Evolutionary conservation across 306 rosid species (phyloP), one percentile per base, ranked within the genome.

Genomic region (Pueraria montana): DNA sequence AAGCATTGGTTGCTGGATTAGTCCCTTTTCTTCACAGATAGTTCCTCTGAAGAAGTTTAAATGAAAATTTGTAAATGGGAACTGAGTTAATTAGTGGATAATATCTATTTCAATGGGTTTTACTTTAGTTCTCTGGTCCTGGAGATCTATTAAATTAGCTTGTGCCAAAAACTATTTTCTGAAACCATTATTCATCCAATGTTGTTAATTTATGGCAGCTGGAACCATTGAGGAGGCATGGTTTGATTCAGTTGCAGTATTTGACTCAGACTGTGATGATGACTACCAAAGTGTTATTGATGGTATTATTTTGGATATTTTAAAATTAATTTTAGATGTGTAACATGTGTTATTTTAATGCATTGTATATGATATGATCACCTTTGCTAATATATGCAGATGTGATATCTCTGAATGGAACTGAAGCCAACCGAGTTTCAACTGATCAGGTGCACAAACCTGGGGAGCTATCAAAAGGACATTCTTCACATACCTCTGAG

Each of bases 201-300:
- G 63, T 81, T 80, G 63, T 56, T 36, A 65, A 38, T 53, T 11
- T 86, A 14, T 45, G 45, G 45, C 65, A 55, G 74, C 88, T 82
- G 97, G 86, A 77, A 72, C 83, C 45, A 68, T 1, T 36, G 96
- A 83, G 3, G 96, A 93, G 21, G 72, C 88, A 21, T 93, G 96
- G 96, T 91, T 87, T 85, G 97, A 93, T 85, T 77, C 97, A 21
- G 63, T 52, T 66, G 80, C 86, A 45, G 27, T 20, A 27, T 84
- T 93, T 43, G 97, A 91, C 64, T 93, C 96, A 2, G 97, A 93
- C 56, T 87, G 94, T 20, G 97, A 91, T n/a, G 97, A 93, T 70
- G 97, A 93, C 32, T 91, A 50, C 85, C 91, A 52, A 12, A 93
- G 97, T 84, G 84, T 89, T 78, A 84, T 62, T 21, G 94, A 91